Conservation (phyloP, 2,329 filamentous ascomycete species). For the Aspergillus neoniger region DNA sequence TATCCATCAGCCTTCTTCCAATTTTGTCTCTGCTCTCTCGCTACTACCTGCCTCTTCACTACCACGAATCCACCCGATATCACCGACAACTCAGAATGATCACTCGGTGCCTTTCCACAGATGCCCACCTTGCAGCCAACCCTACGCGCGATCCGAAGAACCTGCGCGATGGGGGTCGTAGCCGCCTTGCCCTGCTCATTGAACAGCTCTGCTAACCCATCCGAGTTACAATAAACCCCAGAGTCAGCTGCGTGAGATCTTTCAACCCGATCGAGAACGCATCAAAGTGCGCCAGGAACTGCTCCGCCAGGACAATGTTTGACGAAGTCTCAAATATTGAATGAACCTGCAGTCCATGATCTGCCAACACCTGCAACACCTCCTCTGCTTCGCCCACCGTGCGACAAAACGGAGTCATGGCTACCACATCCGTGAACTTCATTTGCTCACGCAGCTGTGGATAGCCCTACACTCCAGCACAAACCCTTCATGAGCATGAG, state of each 20-base stretch:
- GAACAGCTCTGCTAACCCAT: slow-evolving; percentile 41
- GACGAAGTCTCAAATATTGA: neutral
- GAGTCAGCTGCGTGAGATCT: slow-evolving; percentile 44
- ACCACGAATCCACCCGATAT: slow-evolving; percentile 44
- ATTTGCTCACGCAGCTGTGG: no score
- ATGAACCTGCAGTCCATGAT: neutral
- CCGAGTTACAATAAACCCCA: slow-evolving; percentile 45
- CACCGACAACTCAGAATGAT: slow-evolving; percentile 46
- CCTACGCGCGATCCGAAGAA: slow-evolving; percentile 33
- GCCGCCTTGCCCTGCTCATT: slow-evolving; percentile 44
- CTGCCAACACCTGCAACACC: slow-evolving; percentile 25
- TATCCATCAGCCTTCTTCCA: neutral
- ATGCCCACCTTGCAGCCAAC: slow-evolving; percentile 42
- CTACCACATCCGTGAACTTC: slow-evolving; percentile 40
- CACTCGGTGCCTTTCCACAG: slow-evolving; percentile 44
- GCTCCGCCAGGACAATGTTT: slow-evolving; percentile 42
- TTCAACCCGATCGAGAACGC: slow-evolving; percentile 48
- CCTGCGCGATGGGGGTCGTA: slow-evolving; percentile 43
- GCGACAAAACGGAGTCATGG: slow-evolving; percentile 45
- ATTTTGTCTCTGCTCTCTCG: neutral
- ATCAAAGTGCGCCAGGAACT: slow-evolving; percentile 43
- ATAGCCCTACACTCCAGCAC: no score
- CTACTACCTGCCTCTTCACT: slow-evolving; percentile 29
- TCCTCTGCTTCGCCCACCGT: slow-evolving; percentile 39
- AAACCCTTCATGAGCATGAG: slow-evolving; percentile 37